These are phyloP conservation scores for Arctium lappa DNA, from an alignment of 129 eudicot genomes.

Conservation along the genomic window DNA sequence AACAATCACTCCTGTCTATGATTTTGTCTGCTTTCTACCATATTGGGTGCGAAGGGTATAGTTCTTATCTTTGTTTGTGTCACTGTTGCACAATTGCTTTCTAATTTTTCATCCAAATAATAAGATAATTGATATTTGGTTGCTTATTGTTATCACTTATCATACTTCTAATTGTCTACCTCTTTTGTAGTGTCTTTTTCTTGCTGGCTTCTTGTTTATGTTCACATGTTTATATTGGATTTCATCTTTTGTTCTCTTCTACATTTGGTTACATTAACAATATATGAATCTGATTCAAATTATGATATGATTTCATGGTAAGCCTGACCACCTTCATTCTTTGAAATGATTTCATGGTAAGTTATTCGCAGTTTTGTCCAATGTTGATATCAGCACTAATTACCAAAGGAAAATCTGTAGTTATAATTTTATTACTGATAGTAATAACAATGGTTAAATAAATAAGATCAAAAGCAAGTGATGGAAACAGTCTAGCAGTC, in stretches of 20 bases:
- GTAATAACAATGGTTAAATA: too few species aligned
- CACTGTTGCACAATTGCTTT: neutral
- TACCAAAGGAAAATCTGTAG: too few species aligned
- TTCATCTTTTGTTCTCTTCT: neutral
- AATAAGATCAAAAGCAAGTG: too few species aligned
- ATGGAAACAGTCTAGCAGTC: too few species aligned
- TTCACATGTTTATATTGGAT: neutral
- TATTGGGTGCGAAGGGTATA: conserved; percentile 96
- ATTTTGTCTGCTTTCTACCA: conserved; percentile 85
- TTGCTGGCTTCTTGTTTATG: neutral
- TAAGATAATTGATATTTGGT: neutral
- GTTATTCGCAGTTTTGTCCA: neutral
- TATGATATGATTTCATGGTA: neutral
- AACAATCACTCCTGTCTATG: conserved; percentile 81
- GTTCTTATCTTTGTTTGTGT: conserved; percentile 7
- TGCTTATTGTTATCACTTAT: neutral
- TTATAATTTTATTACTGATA: too few species aligned
- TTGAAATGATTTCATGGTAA: neutral
- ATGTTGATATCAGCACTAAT: too few species aligned
- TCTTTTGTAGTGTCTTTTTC: neutral
- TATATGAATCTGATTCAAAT: neutral
- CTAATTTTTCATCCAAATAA: neutral
- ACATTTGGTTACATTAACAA: neutral
- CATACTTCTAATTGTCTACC: neutral
- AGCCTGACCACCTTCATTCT: neutral